Percentiles rank a stretch among this genome's conserved stretches.
Conservation (phyloP, 345 rosid species). For the Cardiospermum halicacabum region DNA sequence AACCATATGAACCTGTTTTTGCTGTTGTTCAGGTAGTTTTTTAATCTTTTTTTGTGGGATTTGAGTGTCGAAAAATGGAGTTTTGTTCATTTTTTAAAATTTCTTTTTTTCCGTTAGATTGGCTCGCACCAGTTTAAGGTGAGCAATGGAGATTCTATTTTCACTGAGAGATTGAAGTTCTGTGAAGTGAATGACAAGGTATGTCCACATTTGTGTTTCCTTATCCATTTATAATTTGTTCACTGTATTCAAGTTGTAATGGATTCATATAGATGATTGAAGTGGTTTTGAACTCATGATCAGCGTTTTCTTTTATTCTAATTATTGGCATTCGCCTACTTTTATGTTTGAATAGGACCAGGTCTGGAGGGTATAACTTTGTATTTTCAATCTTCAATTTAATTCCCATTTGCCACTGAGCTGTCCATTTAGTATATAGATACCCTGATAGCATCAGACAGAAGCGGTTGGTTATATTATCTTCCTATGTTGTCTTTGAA, state of each 20-base stretch:
- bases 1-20: slow-evolving; percentile 68
- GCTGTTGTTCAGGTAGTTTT: slow-evolving; percentile 81
- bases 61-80: background rate
- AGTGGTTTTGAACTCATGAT: background rate
- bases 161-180: slow-evolving; percentile 77
- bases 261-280: background rate
- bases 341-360: background rate
- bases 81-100: slow-evolving; percentile 11
- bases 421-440: too few relatives aligned
- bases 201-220: background rate
- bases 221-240: background rate
- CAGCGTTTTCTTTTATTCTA: background rate
- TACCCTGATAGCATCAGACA: background rate
- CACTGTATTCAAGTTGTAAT: background rate
- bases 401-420: too few relatives aligned
- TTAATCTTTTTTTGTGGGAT: background rate
- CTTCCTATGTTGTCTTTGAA: background rate
- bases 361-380: background rate
- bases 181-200: slow-evolving; percentile 96
- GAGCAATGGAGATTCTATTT: slow-evolving; percentile 84
- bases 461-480: background rate
- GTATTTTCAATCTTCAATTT: background rate
- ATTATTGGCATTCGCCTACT: background rate
- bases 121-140: slow-evolving; percentile 97
- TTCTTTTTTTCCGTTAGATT: slow-evolving; percentile 43